Evolutionary conservation across 345 rosid species (phyloP), one percentile per base, ranked within the genome.

Genomic region (Eucalyptus cloeziana): DNA sequence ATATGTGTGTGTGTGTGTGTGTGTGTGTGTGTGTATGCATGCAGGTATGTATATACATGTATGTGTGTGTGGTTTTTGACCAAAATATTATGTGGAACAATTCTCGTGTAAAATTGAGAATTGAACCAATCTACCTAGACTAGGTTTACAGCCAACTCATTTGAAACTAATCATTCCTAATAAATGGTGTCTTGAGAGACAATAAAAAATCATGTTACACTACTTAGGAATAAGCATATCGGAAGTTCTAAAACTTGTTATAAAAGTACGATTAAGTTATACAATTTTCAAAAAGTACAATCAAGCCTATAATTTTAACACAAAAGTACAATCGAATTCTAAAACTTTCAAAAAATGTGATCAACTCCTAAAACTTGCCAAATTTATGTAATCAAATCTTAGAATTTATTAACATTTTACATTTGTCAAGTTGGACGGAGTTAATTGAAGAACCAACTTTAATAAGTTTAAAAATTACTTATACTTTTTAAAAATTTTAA

Each of bases 311-410:
- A 52, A 19, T 0, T 1, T 52, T n/a, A n/a, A n/a, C 0, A 52
- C 0, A 2, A 52, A 52, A 19, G 0, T 56, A 21, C 1, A 56
- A 56, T 56, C 0, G 9, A 24, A 1, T 56, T 1, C 0, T 0
- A 56, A 0, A 56, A 56, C 2, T 22, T 22, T 56, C 5, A 54
- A 54, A 21, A 0, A 52, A 21, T 21, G 0, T 21, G 4, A 54
- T 54, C 5, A 8, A 22, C 1, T 0, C 3, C 6, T 56, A 56
- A 56, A 54, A 22, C 0, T 56, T 56, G 1, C 0, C 62, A 56
- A 1, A 56, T 56, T 56, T 1, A 10, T 56, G 6, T 24, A 24
- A 24, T 56, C 13, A 56, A 22, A 24, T 52, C 25, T 21, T 7
- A 52, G 0, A 52, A 52, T 1, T 56, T 56, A 6, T 2, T 22